A percentile compares a stretch with the other conserved stretches of the same genome.
Conservation (phyloP, 2,329 filamentous ascomycete species). For the Juglanconis juglandina region DNA sequence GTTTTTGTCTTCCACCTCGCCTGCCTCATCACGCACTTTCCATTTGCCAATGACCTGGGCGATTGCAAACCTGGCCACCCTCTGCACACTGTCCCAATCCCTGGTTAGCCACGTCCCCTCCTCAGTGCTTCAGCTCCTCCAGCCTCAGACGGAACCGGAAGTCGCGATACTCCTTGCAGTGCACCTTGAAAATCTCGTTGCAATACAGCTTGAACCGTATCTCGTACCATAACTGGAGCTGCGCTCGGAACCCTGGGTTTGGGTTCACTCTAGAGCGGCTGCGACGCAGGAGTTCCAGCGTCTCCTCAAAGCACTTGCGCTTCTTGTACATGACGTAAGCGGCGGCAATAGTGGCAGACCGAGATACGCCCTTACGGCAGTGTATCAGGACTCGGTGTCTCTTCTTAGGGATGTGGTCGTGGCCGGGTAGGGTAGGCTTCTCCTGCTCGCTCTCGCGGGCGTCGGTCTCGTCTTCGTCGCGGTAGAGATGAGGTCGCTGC, state of each 20-base stretch:
- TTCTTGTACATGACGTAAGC: constrained; percentile 25
- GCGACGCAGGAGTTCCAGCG: constrained; percentile 1
- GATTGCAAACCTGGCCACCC: no score
- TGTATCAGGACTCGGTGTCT: constrained; percentile 20
- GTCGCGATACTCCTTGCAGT: not conserved
- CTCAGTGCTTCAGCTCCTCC: no score
- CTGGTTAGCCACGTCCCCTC: no score
- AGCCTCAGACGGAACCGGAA: not conserved
- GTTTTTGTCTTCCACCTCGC: no score
- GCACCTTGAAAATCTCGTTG: not conserved
- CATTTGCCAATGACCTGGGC: no score
- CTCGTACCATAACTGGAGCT: constrained; percentile 23
- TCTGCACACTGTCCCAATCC: no score
- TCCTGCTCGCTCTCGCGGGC: not conserved
- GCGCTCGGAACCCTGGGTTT: constrained; percentile 20
- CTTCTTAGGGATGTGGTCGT: not conserved
- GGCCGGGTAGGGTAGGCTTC: not conserved
- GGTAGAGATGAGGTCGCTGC: not conserved
- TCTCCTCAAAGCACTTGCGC: not conserved
- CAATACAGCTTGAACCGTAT: constrained; percentile 21
- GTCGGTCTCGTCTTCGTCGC: not conserved
- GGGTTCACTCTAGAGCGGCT: constrained; percentile 12
- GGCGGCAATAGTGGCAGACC: constrained; percentile 21
- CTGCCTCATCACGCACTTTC: no score
- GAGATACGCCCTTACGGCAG: constrained; percentile 26